Percentiles rank a stretch among this genome's conserved stretches.
phyloP scores from a whole-genome alignment of 2,329 filamentous ascomycete genomes.

The Beauveria sp. region DNA sequence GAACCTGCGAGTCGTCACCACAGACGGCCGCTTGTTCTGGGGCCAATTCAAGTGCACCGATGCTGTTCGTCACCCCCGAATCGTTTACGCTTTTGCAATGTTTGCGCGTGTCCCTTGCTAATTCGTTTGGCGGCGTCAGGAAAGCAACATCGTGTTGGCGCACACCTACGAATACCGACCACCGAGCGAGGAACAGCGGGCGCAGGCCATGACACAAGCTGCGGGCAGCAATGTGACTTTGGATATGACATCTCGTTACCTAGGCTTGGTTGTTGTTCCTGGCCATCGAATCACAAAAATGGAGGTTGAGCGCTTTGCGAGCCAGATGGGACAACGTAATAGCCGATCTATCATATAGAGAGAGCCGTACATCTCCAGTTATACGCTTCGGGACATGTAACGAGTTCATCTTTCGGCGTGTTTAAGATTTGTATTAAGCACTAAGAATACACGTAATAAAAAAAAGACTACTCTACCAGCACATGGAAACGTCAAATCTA shows the following conservation, averaged over 20 bases:
- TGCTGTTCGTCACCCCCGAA: slow-evolving; percentile 48
- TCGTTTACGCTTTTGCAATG: not conserved
- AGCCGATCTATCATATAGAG: not conserved
- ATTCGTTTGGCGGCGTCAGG: slow-evolving; percentile 40
- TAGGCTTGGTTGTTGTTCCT: slow-evolving; percentile 85
- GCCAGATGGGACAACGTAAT: slow-evolving; percentile 33
- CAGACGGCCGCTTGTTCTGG: slow-evolving; percentile 80
- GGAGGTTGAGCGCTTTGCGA: slow-evolving; percentile 71
- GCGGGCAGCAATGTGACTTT: slow-evolving; percentile 44
- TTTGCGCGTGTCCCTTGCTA: not conserved
- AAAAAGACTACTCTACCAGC: slow-evolving; percentile 12
- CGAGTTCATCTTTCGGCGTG: not conserved
- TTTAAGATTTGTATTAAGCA: slow-evolving; percentile 20
- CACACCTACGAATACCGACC: slow-evolving; percentile 84
- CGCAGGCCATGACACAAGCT: slow-evolving; percentile 28
- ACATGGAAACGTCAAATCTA: slow-evolving; percentile 8
- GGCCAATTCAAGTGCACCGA: slow-evolving; percentile 94
- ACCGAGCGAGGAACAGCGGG: slow-evolving; percentile 47
- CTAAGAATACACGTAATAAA: slow-evolving; percentile 18
- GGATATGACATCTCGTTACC: slow-evolving; percentile 75
- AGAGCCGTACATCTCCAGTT: not conserved
- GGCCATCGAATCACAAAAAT: slow-evolving; percentile 81
- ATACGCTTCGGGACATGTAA: not conserved
- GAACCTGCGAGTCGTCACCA: slow-evolving; percentile 69
- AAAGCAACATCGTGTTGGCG: slow-evolving; percentile 79